Evolutionary conservation across 805 yeast species (phyloP), one percentile per base, ranked within the genome.

Genomic region (Saturnispora sanitii): DNA sequence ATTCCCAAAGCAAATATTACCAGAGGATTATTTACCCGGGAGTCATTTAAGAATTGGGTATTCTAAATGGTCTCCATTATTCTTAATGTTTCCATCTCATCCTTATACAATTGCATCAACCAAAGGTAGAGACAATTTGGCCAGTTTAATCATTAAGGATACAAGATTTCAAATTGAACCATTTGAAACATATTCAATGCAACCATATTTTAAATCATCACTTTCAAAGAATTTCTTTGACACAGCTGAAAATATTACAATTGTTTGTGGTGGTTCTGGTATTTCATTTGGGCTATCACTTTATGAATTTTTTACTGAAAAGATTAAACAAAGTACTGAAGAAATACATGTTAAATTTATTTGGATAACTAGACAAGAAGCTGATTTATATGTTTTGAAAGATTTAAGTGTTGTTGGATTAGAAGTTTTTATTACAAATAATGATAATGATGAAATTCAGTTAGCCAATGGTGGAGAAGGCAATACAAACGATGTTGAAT

Each of bases 231-330:
- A 64, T 16, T 70, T 74, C 45, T 68, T 73, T 45, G 57, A 61
- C 30, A 65, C 73, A 0, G 77, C 73, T 0, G 69, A 68, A 26
- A 68, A 71, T 30, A 70, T 77, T 1, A 54, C 64, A 13, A 66
- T 81, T 16, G 64, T 81, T 1, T 73, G 79, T 46, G 90, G 88
- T 12, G 92, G 92, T 0, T 73, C 85, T 2, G 88, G 90, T 1
- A 70, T 82, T 9, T 77, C 87, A 0, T 71, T 71, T 40, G 82
- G 79, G 3, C 45, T 78, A 8, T 77, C 82, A 0, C 32, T 78
- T 1, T 70, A 65, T 50, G 65, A 66, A 35, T 60, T 67, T 42
- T 60, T 75, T 36, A 52, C 51, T 16, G 36, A 38, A 4, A 54
- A 55, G 25, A 49, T 47, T 8, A 48, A 42, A 15, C 45, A 34